Conservation (phyloP, 2,329 filamentous ascomycete genomes). For the Emergomyces orientalis region DNA sequence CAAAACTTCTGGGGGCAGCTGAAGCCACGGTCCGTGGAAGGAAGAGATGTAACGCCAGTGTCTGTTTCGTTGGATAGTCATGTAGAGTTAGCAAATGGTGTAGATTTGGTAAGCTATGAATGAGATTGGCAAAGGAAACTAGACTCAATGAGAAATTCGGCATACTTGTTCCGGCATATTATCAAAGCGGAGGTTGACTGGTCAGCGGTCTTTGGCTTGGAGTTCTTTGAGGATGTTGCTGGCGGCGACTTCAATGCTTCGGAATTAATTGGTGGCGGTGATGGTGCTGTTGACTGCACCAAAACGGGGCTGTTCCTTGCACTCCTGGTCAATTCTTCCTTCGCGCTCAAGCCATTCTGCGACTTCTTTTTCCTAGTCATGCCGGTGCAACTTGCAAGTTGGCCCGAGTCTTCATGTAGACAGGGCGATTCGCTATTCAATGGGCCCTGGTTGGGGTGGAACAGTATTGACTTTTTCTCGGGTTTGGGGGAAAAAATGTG, state of each 20-base stretch:
- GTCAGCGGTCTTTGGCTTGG: conserved; percentile 10
- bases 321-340: conserved; percentile 1
- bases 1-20: conserved; percentile 68
- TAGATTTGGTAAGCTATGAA: neutral
- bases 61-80: conserved; percentile 36
- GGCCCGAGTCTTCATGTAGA: neutral
- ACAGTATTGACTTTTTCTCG: neutral
- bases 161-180: conserved; percentile 60
- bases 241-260: conserved; percentile 8
- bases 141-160: neutral
- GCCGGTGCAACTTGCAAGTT: conserved; percentile 1
- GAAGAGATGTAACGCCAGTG: conserved; percentile 80
- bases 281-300: conserved; percentile 2
- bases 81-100: neutral
- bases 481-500: neutral
- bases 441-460: neutral
- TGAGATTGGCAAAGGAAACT: neutral
- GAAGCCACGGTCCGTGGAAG: conserved; percentile 75
- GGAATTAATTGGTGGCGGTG: conserved; percentile 6
- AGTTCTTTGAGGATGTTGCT: conserved; percentile 8
- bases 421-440: neutral
- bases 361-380: conserved; percentile 18
- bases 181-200: conserved; percentile 45
- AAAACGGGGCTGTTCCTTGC: conserved; percentile 5
- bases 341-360: conserved; percentile 10